Evolutionary conservation across 768 basidiomycete genomes (phyloP).

Genomic region (Lanmaoa pseudosensibilis): DNA sequence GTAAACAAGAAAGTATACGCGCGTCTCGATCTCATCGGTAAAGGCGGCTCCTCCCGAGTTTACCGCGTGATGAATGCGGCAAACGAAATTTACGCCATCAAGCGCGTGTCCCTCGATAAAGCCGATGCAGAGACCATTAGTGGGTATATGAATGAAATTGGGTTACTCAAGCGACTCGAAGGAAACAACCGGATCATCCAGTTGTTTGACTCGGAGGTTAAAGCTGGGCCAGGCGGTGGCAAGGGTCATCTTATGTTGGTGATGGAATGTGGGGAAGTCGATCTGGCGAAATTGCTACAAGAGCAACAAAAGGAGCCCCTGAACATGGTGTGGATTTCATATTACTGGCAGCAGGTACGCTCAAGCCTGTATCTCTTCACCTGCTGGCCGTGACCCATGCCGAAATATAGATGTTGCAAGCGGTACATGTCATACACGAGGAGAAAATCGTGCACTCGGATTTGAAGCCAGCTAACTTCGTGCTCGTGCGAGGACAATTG

Average conservation of each 20-base stretch:
- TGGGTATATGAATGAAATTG: constrained; percentile 96
- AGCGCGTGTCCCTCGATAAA: constrained; percentile 87
- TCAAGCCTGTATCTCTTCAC: background rate
- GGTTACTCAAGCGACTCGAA: constrained; percentile 86
- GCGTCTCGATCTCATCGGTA: constrained; percentile 86
- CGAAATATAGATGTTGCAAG: constrained; percentile 83
- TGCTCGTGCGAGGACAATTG: constrained; percentile 89
- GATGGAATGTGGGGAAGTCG: constrained; percentile 97
- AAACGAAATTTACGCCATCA: constrained; percentile 85
- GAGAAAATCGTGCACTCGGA: constrained; percentile 99
- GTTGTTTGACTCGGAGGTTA: constrained; percentile 88
- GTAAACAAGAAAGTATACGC: constrained; percentile 79
- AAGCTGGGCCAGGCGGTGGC: constrained; percentile 57
- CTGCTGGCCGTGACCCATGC: background rate
- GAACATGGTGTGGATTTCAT: constrained; percentile 92
- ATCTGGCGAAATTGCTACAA: constrained; percentile 78
- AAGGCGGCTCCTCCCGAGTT: constrained; percentile 94
- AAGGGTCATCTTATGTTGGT: constrained; percentile 81
- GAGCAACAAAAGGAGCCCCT: constrained; percentile 83
- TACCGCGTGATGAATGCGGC: constrained; percentile 81
- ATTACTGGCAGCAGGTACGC: constrained; percentile 95
- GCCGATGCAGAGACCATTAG: constrained; percentile 86
- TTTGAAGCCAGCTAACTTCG: constrained; percentile 97
- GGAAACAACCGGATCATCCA: constrained; percentile 93
- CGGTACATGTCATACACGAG: constrained; percentile 97